Base-by-base conservation (phyloP, 2,329 filamentous ascomycete genomes). In the Alternaria sp. region DNA sequence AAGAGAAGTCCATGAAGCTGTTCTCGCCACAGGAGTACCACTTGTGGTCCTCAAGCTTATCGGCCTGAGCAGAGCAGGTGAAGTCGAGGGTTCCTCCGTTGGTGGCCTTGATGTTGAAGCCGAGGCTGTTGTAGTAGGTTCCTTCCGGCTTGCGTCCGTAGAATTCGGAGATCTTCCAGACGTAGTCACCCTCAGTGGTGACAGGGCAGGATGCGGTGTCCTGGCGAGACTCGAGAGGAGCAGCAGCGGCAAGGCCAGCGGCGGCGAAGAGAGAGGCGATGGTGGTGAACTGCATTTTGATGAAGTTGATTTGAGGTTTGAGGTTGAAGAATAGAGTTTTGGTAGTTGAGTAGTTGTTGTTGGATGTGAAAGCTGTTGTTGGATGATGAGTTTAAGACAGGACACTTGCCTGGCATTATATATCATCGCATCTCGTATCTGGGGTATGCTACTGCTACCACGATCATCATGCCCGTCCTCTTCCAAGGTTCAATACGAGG, bases 91-190 rank as follows among this genome's bases (percentile, higher is more conserved):
- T 59, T 22, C 60, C 63, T 7, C 22, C 52, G 36, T 63, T 68
- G 54, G 65, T 69, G 14, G 63, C 59, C 49, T 59, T 55, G 47
- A 69, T 51, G 51, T 69, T 61, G 56, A 69, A 71, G 28, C 34
- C 18, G 28, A 71, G 38, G 30, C 51, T 57, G 61, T 53, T 64
- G 59, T 65, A 63, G 36, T 54, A 55, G 47, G 56, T 64, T 57
- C 63, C 65, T 24, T 68, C 57, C n/a, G 59, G 65, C 57, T 69
- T 69, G 59, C 66, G 67, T 14, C 63, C 62, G 42, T 11, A 55
- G 58, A 71, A 67, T 20, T 63, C 43, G 42, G 57, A 60, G 39
- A 71, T 55, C 51, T 67, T 68, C 68, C 68, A 71, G 57, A 67
- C 36, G 54, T 68, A 66, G 54, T 68, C 63, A 28, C 68, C 68